These are phyloP conservation scores for Colletotrichum sp. DNA, from an alignment of 2,329 filamentous ascomycete genomes.

Conservation along the genomic window DNA sequence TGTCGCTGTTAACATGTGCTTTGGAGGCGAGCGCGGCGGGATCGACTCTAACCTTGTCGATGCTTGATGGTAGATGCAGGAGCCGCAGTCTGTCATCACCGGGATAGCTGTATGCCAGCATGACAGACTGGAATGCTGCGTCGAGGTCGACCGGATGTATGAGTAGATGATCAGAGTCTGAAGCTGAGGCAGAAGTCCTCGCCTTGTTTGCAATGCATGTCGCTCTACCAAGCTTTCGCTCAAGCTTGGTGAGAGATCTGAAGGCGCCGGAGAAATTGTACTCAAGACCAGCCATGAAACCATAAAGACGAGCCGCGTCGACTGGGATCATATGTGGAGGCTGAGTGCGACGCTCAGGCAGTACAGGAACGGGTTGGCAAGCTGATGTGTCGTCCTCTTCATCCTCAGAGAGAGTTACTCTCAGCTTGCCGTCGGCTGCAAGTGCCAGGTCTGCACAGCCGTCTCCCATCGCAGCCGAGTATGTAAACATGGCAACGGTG, in stretches of 20 bases:
- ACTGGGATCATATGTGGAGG: background rate
- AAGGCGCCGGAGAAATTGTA: constrained; percentile 22
- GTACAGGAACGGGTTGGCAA: background rate
- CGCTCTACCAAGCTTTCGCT: background rate
- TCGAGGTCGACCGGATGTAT: constrained; percentile 37
- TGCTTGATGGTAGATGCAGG: constrained; percentile 31
- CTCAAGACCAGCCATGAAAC: constrained; percentile 13
- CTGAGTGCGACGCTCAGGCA: background rate
- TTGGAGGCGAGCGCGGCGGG: background rate
- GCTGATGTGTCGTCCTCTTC: too few relatives aligned
- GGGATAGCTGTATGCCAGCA: constrained; percentile 33
- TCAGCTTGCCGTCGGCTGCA: constrained; percentile 12
- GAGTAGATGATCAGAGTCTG: constrained; percentile 13
- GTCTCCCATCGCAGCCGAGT: background rate
- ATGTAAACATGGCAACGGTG: background rate
- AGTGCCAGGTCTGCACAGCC: constrained; percentile 26
- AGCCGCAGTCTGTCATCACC: constrained; percentile 32
- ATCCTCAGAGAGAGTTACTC: background rate
- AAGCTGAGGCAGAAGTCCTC: background rate
- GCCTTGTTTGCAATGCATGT: background rate
- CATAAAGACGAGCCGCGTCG: constrained; percentile 12
- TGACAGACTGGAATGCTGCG: constrained; percentile 32
- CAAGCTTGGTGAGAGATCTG: constrained; percentile 10
- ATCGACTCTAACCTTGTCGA: constrained; percentile 25
- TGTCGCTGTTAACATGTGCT: background rate